Evolutionary conservation across 2,329 filamentous ascomycete genomes (phyloP).

Genomic region (Fusarium neocosmosporiellum): DNA sequence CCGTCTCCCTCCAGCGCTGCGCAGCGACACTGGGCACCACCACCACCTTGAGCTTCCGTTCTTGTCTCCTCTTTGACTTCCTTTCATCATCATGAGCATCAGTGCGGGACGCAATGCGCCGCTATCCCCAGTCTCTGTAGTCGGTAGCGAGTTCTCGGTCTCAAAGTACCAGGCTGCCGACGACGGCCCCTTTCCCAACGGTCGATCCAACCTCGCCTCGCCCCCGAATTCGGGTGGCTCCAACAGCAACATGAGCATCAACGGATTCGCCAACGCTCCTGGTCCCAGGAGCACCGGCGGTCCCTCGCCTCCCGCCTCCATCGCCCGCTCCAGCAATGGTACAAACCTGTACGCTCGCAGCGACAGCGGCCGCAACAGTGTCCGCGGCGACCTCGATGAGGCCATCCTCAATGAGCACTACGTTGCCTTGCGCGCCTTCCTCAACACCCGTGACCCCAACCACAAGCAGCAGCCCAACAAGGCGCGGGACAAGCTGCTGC

Average conservation of each 20-base stretch:
- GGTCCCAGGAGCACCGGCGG: slow-evolving; percentile 68
- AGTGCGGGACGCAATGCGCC: slow-evolving; percentile 74
- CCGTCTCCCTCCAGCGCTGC: slow-evolving; percentile 39
- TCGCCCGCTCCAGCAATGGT: slow-evolving; percentile 86
- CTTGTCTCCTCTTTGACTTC: slow-evolving; percentile 32
- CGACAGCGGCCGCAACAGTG: slow-evolving; percentile 70
- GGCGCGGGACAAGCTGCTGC: slow-evolving; percentile 92
- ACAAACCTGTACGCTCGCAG: slow-evolving; percentile 74
- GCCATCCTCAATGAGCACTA: slow-evolving; percentile 83
- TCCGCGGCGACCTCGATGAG: slow-evolving; percentile 70
- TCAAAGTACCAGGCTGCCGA: slow-evolving; percentile 72
- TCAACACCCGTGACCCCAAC: slow-evolving; percentile 82
- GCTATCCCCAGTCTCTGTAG: slow-evolving; percentile 84
- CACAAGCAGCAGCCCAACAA: slow-evolving; percentile 82
- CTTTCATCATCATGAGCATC: slow-evolving; percentile 66
- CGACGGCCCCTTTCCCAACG: slow-evolving; percentile 64
- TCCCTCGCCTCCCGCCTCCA: slow-evolving; percentile 88
- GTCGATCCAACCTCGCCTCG: slow-evolving; percentile 71
- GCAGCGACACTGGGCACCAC: not conserved
- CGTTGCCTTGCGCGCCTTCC: slow-evolving; percentile 78
- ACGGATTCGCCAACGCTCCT: slow-evolving; percentile 62
- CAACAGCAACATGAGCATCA: slow-evolving; percentile 68
- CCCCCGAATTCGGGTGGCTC: slow-evolving; percentile 76
- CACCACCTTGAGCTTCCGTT: slow-evolving; percentile 29
- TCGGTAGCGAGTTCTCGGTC: slow-evolving; percentile 85